These are phyloP conservation scores for Ensete ventricosum DNA, from an alignment of 176 grass and related monocot genomes.

Conservation along the genomic window DNA sequence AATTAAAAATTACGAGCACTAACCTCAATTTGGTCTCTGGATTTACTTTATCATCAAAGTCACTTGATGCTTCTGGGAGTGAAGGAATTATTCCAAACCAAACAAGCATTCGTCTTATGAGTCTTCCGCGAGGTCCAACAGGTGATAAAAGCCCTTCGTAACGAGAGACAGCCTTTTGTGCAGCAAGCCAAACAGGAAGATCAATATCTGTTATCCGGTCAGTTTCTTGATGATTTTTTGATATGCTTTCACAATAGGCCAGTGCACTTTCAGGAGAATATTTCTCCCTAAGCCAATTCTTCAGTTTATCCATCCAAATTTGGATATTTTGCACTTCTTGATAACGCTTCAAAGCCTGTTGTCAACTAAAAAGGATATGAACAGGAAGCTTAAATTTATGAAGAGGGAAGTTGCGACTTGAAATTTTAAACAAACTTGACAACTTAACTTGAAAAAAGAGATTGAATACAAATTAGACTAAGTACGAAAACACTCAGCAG, in stretches of 20 bases:
- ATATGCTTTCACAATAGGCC: slow-evolving; percentile 35
- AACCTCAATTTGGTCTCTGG: slow-evolving; percentile 58
- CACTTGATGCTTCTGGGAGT: slow-evolving; percentile 50
- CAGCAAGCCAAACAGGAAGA: slow-evolving; percentile 89
- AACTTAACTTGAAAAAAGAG: neutral
- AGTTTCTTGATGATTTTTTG: slow-evolving; percentile 20
- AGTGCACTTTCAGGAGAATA: slow-evolving; percentile 51
- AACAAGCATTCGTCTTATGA: slow-evolving; percentile 71
- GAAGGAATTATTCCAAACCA: slow-evolving; percentile 80
- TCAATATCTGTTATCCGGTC: slow-evolving; percentile 49
- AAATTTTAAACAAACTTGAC: neutral
- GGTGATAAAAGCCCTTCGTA: slow-evolving; percentile 87
- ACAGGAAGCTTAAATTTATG: slow-evolving; percentile 32
- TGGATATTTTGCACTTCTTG: slow-evolving; percentile 51
- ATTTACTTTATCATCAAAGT: slow-evolving; percentile 47
- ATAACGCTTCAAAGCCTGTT: slow-evolving; percentile 69
- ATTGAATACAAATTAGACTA: neutral
- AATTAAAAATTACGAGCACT: slow-evolving; percentile 5
- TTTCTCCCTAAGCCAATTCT: slow-evolving; percentile 69
- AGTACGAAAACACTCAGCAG: neutral
- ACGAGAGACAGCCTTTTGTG: slow-evolving; percentile 63
- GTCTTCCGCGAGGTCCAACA: slow-evolving; percentile 72
- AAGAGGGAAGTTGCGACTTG: neutral
- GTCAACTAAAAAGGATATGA: slow-evolving; percentile 46
- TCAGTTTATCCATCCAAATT: slow-evolving; percentile 78